Evolutionary conservation across 2,329 filamentous ascomycete species (phyloP).

Genomic region (Xylariaceae sp.): DNA sequence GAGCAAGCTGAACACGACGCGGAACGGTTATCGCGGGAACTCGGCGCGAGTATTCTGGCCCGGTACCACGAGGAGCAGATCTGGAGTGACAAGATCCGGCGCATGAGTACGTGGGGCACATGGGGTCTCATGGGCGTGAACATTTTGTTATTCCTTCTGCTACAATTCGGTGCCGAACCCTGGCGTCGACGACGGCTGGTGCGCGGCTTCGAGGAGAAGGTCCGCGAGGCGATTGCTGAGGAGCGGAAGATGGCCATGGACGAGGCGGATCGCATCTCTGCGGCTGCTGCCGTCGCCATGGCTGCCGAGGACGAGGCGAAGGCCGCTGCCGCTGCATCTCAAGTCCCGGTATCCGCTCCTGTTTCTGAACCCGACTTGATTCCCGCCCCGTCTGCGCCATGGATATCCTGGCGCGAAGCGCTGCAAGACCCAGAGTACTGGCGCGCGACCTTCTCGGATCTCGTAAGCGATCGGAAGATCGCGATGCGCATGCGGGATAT

Average conservation of each 20-base stretch:
- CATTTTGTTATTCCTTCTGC: constrained; percentile 77
- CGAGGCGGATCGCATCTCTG: constrained; percentile 5
- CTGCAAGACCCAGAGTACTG: constrained; percentile 41
- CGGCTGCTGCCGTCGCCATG: constrained; percentile 18
- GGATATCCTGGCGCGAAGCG: constrained; percentile 39
- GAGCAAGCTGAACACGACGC: constrained; percentile 72
- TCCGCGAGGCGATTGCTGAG: constrained; percentile 64
- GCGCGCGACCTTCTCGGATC: constrained; percentile 47
- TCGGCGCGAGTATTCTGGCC: constrained; percentile 79
- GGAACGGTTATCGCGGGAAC: constrained; percentile 66
- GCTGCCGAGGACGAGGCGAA: neutral
- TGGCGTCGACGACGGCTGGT: constrained; percentile 82
- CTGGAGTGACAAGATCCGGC: constrained; percentile 94
- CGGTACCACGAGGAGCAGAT: constrained; percentile 99
- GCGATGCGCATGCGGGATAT: constrained; percentile 63
- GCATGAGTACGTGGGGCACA: constrained; percentile 97
- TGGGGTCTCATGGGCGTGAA: constrained; percentile 98
- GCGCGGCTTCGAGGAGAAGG: constrained; percentile 73
- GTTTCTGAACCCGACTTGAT: neutral
- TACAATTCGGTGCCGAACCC: constrained; percentile 87
- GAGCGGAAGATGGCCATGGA: constrained; percentile 40
- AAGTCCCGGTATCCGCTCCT: neutral
- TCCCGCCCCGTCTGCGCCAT: neutral
- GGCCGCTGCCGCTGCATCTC: constrained; percentile 4
- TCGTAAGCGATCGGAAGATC: constrained; percentile 61